These are phyloP conservation scores for Aspergillus cavernicola DNA, from an alignment of 495 filamentous ascomycete species.

Conservation along the genomic window DNA sequence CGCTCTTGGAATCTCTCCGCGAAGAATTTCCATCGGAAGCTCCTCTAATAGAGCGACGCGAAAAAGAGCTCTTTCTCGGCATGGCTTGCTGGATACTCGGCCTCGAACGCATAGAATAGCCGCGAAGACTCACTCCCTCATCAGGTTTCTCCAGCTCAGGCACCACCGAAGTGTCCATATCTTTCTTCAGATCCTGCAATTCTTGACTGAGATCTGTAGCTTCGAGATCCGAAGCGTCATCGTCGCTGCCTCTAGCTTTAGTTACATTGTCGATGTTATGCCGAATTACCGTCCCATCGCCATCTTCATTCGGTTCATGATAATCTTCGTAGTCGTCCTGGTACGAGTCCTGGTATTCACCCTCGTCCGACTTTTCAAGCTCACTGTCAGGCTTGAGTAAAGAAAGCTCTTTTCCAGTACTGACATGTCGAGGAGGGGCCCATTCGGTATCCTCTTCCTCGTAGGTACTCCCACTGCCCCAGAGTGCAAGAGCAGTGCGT, in stretches of 20 bases:
- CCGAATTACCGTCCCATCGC: slow-evolving; percentile 41
- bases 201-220: slow-evolving; percentile 41
- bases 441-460: slow-evolving; percentile 40
- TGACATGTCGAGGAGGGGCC: slow-evolving; percentile 26
- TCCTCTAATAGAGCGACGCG: not conserved
- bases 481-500: slow-evolving; percentile 44
- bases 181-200: slow-evolving; percentile 40
- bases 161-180: slow-evolving; percentile 31
- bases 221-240: slow-evolving; percentile 35
- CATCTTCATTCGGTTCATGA: slow-evolving; percentile 30
- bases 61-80: slow-evolving; percentile 14
- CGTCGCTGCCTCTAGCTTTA: slow-evolving; percentile 33
- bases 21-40: slow-evolving; percentile 16
- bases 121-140: slow-evolving; percentile 7
- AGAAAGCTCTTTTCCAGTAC: slow-evolving; percentile 18
- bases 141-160: slow-evolving; percentile 17
- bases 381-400: slow-evolving; percentile 9
- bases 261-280: slow-evolving; percentile 31
- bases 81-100: slow-evolving; percentile 1
- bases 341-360: slow-evolving; percentile 10
- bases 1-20: slow-evolving; percentile 31
- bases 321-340: slow-evolving; percentile 23
- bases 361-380: not conserved
- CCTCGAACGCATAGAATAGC: slow-evolving; percentile 13
- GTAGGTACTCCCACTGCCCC: slow-evolving; percentile 26